Base-by-base conservation (phyloP, 2,329 filamentous ascomycete genomes). In the Claviceps fusiformis region DNA sequence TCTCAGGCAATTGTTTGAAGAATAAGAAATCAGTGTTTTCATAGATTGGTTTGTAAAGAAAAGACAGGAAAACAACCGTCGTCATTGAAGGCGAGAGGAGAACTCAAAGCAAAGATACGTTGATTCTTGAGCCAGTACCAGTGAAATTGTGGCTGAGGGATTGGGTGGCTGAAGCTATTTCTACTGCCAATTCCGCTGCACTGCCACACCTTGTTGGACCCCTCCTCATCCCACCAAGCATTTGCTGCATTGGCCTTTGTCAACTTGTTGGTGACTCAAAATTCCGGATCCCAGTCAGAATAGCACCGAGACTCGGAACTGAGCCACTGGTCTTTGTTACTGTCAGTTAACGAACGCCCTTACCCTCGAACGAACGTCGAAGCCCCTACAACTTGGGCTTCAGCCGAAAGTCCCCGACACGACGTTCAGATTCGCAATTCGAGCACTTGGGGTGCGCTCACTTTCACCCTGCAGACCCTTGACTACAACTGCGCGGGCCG, bases 391-490 rank as follows among this genome's bases (percentile, higher is more conserved):
- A 55, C 49, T 55, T 54, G 68, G 71, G 69, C 70, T 73, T 72
- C 71, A 62, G 61, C 56, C 56, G 62, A 61, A 62, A 60, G 60
- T 61, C 59, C 67, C 61, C 67, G 66, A 63, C 61, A 73, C 69
- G 64, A 72, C 71, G 75, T 78, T 75, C 67, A 75, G 71, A 75
- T 67, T 76, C 65, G 65, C 77, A 57, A 67, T 72, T 63, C 75
- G 76, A 74, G 77, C 78, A 70, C 75, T 82, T 66, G 73, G 76
- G 66, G 77, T 79, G 79, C 78, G 77, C 71, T 75, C 75, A 68
- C 67, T 74, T 70, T 75, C 72, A 59, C 72, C 71, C 65, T 71
- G 70, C 71, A 68, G 70, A 71, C 69, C 64, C 59, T 67, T 70
- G 54, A 66, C 47, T 41, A 55, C 63, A 46, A 67, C 64, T 62